Evolutionary conservation across 345 rosid genomes (phyloP).

Genomic region (Jatropha curcas): DNA sequence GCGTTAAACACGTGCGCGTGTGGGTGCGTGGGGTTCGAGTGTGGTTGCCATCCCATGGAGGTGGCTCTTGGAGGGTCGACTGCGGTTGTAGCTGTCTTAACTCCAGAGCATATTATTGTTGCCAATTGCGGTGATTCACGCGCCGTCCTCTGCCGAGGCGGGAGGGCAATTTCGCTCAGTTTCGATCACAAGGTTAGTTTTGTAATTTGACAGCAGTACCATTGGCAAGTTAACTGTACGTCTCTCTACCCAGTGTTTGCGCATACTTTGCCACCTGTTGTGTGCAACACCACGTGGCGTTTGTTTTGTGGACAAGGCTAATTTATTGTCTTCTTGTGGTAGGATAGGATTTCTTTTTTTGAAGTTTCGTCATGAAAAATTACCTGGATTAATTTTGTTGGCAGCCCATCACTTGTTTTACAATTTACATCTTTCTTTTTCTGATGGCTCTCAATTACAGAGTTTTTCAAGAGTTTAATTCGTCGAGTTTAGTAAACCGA

Average conservation of each 20-base stretch:
- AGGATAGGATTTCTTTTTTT: background rate
- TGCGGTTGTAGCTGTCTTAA: constrained; percentile 48
- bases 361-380: background rate
- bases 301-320: background rate
- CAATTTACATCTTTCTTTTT: no score
- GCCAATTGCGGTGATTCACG: constrained; percentile 74
- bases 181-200: constrained; percentile 58
- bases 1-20: constrained; percentile 44
- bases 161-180: constrained; percentile 49
- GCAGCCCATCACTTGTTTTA: background rate
- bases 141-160: constrained; percentile 59
- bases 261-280: constrained; percentile 7
- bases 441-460: no score
- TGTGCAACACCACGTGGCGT: constrained; percentile 4
- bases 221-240: background rate
- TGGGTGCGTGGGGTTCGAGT: constrained; percentile 31
- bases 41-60: constrained; percentile 44
- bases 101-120: constrained; percentile 40
- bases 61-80: constrained; percentile 52
- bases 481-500: no score
- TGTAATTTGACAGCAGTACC: background rate
- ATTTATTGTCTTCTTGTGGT: background rate
- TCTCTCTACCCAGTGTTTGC: no score
- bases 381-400: background rate
- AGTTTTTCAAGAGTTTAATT: no score